A percentile compares a stretch with the other conserved stretches of the same genome.
Evolutionary conservation across 768 basidiomycete genomes (phyloP).

Genomic region (Russula compacta): DNA sequence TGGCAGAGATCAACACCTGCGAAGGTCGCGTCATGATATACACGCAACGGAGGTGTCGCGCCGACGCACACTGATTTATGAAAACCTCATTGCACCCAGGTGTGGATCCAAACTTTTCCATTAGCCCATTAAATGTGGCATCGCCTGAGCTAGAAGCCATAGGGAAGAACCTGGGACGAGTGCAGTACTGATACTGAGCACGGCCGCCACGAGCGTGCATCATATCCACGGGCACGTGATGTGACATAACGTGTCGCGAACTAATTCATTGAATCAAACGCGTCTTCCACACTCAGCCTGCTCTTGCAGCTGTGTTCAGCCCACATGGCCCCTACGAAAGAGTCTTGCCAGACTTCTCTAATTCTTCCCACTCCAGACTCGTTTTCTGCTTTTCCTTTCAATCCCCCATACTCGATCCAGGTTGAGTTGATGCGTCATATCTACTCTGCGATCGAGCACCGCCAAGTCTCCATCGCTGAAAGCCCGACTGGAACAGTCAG

Average conservation of each 20-base stretch:
- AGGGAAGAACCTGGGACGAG: neutral
- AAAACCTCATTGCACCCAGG: constrained; percentile 13
- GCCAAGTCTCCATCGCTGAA: constrained; percentile 73
- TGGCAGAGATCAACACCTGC: constrained; percentile 57
- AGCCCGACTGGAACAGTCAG: constrained; percentile 84
- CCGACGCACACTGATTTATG: constrained; percentile 15
- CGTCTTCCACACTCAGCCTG: neutral
- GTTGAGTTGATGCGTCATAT: constrained; percentile 81
- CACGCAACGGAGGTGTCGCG: neutral
- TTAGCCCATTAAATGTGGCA: neutral
- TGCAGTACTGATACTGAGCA: neutral
- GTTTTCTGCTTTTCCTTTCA: constrained; percentile 80
- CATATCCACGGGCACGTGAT: neutral
- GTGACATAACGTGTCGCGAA: constrained; percentile 12
- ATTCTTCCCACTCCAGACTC: constrained; percentile 49
- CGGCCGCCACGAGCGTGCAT: neutral
- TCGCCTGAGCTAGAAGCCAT: constrained; percentile 1
- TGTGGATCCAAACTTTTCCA: neutral
- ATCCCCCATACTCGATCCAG: constrained; percentile 78
- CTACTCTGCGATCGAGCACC: constrained; percentile 67
- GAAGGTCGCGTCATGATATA: neutral
- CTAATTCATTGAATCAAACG: neutral
- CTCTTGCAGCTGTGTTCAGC: neutral
- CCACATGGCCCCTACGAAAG: neutral
- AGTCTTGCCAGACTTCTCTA: constrained; percentile 17